These are phyloP conservation scores for Populus hybrid DNA, from an alignment of 441 rosid genomes.

Conservation along the genomic window DNA sequence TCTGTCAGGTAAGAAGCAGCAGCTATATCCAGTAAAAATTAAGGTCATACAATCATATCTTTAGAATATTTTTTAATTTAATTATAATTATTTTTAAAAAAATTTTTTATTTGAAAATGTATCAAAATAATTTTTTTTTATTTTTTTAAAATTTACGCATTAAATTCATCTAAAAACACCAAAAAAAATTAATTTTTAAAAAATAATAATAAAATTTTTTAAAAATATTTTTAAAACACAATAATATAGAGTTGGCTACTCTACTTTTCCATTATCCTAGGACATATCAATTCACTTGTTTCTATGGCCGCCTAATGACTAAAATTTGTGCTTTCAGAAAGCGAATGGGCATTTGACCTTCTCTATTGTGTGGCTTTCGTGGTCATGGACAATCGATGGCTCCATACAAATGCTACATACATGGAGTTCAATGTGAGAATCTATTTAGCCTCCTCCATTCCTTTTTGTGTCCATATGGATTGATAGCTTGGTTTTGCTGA, in stretches of 20 bases:
- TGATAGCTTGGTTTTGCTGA: not conserved
- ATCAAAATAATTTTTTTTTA: too few species aligned
- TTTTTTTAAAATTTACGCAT: too few species aligned
- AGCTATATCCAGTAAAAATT: not conserved
- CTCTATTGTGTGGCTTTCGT: conserved; percentile 84
- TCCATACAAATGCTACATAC: conserved; percentile 81
- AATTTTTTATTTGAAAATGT: too few species aligned
- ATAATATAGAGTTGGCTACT: too few species aligned
- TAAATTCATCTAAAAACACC: too few species aligned
- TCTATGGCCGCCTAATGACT: conserved; percentile 2
- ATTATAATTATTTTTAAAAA: too few species aligned
- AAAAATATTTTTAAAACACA: too few species aligned
- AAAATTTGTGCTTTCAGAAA: conserved; percentile 38
- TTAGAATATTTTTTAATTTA: too few species aligned
- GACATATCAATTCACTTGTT: not conserved
- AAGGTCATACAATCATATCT: not conserved
- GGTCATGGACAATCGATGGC: conserved; percentile 96
- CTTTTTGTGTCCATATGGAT: not conserved
- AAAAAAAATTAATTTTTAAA: too few species aligned
- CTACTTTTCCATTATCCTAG: not conserved
- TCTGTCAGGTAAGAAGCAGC: conserved; percentile 59
- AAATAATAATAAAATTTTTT: too few species aligned
- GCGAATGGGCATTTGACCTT: conserved; percentile 89
- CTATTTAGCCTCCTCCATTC: not conserved
- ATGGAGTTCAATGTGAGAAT: conserved; percentile 90